Evolutionary conservation across 1,284 basidiomycete species (phyloP).

Genomic region (Ceratorhiza oryzae-sativae): DNA sequence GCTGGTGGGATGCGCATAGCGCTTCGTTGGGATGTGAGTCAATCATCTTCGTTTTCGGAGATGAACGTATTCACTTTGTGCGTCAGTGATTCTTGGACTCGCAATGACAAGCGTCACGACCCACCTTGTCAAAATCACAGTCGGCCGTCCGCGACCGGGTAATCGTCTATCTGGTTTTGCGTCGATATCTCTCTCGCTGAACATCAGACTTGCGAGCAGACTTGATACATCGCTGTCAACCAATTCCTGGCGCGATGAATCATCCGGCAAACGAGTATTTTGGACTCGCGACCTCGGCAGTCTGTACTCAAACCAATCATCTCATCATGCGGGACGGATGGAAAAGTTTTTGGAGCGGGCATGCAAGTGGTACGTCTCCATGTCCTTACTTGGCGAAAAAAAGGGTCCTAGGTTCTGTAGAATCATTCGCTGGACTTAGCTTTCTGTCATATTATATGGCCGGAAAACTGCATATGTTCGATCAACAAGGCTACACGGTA

Average conservation of each 20-base stretch:
- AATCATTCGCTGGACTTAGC: constrained; percentile 91
- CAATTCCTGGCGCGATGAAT: constrained; percentile 68
- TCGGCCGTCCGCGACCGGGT: constrained; percentile 90
- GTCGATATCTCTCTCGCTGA: not conserved
- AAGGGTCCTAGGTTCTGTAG: constrained; percentile 54
- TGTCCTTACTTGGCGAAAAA: too few relatives aligned
- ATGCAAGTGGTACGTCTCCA: constrained; percentile 73
- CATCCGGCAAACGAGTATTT: constrained; percentile 58
- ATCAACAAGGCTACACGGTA: constrained; percentile 73
- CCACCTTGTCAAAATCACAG: constrained; percentile 78
- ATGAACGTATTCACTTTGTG: constrained; percentile 13
- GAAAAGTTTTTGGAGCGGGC: constrained; percentile 93
- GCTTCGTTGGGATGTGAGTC: constrained; percentile 71
- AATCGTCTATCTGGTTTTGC: constrained; percentile 32
- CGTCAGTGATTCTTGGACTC: constrained; percentile 73
- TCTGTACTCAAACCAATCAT: constrained; percentile 79
- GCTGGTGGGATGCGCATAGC: constrained; percentile 90
- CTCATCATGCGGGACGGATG: constrained; percentile 81
- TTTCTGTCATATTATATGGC: constrained; percentile 89
- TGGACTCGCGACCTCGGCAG: constrained; percentile 73
- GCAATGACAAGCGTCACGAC: constrained; percentile 82
- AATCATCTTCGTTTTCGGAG: not conserved
- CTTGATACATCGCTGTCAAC: constrained; percentile 79
- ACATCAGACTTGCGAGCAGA: not conserved
- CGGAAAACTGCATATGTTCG: constrained; percentile 92